phyloP scores from a whole-genome alignment of 164 flowering plant genomes.

The Stephania yunnanensis region DNA sequence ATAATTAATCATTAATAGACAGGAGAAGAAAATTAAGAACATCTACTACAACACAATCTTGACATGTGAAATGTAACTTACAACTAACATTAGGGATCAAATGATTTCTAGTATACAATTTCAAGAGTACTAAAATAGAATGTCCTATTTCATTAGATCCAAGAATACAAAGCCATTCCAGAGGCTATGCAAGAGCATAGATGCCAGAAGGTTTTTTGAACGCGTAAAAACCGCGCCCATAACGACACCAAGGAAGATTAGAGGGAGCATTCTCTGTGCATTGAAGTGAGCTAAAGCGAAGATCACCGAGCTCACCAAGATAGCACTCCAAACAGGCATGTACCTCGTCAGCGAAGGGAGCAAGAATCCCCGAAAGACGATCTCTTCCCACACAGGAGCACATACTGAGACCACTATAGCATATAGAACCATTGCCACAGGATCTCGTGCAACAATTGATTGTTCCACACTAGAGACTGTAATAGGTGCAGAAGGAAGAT shows the following conservation, averaged over 20 bases:
- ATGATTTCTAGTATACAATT: slow-evolving; percentile 2
- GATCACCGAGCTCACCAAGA: slow-evolving; percentile 71
- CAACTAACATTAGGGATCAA: neutral
- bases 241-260: slow-evolving; percentile 78
- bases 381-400: slow-evolving; percentile 97
- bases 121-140: slow-evolving; percentile 2
- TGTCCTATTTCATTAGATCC: slow-evolving; percentile 65
- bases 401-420: slow-evolving; percentile 82
- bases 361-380: slow-evolving; percentile 90
- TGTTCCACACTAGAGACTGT: slow-evolving; percentile 85
- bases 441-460: slow-evolving; percentile 88
- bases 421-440: slow-evolving; percentile 89
- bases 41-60: neutral
- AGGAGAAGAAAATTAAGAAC: too few species aligned
- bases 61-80: neutral
- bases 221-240: slow-evolving; percentile 81
- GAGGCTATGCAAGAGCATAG: slow-evolving; percentile 87
- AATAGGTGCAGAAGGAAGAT: slow-evolving; percentile 64
- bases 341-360: slow-evolving; percentile 88
- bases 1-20: too few species aligned
- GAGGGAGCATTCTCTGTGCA: slow-evolving; percentile 88
- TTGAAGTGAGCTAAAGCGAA: slow-evolving; percentile 94
- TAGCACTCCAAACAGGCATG: slow-evolving; percentile 96
- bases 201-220: slow-evolving; percentile 75
- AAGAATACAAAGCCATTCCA: slow-evolving; percentile 96